A percentile compares a stretch with the other conserved stretches of the same genome.
These are phyloP conservation scores for Zygnema circumcarinatum DNA, from an alignment of 139 green algal genomes.

Conservation along the genomic window DNA sequence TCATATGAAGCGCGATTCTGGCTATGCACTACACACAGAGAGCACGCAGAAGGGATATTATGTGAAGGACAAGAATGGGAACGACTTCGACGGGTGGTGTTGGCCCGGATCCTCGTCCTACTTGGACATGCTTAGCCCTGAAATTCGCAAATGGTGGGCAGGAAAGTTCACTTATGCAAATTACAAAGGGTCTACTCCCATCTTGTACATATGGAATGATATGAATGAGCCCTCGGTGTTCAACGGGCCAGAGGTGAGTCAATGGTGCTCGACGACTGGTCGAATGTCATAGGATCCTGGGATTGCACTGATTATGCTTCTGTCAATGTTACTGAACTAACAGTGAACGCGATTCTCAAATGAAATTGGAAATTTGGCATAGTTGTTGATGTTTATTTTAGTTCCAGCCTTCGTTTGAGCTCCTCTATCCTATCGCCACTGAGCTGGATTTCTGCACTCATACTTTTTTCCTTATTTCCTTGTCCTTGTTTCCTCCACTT, in stretches of 20 bases:
- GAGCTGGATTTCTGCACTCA: too few species aligned
- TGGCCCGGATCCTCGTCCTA: conserved; percentile 94
- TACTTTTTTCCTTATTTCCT: not conserved
- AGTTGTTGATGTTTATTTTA: not conserved
- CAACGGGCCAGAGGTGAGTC: conserved; percentile 93
- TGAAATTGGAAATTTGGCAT: not conserved
- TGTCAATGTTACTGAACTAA: conserved; percentile 10
- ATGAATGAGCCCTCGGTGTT: conserved; percentile 99
- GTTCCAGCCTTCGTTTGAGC: too few species aligned
- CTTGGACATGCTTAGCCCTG: conserved; percentile 86
- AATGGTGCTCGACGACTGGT: too few species aligned
- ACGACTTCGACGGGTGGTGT: conserved; percentile 97
- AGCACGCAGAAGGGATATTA: conserved; percentile 80
- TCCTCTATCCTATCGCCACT: not conserved
- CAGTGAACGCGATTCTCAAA: not conserved
- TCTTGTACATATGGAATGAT: conserved; percentile 99
- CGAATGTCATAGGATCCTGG: conserved; percentile 10
- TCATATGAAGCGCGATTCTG: conserved; percentile 91
- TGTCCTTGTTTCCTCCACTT: not conserved
- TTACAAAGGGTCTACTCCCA: conserved; percentile 84
- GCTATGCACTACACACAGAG: conserved; percentile 88
- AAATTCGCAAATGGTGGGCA: conserved; percentile 91
- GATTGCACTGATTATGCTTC: not conserved
- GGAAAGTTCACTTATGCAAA: conserved; percentile 79
- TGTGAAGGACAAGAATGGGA: conserved; percentile 82